Percentiles rank a stretch among this genome's conserved stretches.
These are phyloP conservation scores for Coemansia sp. DNA, from an alignment of 192 early-diverging fungal genomes.

Conservation along the genomic window DNA sequence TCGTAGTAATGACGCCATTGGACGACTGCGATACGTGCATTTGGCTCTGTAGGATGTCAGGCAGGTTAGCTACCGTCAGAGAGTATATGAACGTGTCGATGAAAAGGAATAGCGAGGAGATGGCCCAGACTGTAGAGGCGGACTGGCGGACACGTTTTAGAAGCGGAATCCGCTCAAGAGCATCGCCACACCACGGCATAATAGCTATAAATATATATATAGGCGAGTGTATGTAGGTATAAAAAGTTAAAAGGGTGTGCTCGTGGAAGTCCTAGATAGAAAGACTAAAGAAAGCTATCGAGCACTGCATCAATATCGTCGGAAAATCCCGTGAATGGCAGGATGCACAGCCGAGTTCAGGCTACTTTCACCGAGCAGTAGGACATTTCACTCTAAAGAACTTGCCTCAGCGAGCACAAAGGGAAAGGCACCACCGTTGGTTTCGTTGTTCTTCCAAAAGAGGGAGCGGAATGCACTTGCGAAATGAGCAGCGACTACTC, in stretches of 20 bases:
- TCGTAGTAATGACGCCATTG: slow-evolving; percentile 30
- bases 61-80: slow-evolving; percentile 33
- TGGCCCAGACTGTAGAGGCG: slow-evolving; percentile 30
- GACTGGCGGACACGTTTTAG: slow-evolving; percentile 11
- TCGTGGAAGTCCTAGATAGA: not conserved
- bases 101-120: slow-evolving; percentile 31
- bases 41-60: slow-evolving; percentile 24
- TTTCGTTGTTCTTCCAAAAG: not conserved
- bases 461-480: not conserved
- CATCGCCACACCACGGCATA: not conserved
- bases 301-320: not conserved
- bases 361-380: not conserved
- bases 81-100: slow-evolving; percentile 39
- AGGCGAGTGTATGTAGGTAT: not conserved
- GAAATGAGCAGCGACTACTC: slow-evolving; percentile 1
- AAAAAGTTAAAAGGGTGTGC: not conserved
- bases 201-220: not conserved
- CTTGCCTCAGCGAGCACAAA: not conserved
- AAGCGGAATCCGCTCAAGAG: slow-evolving; percentile 1
- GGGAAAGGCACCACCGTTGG: not conserved
- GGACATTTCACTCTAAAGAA: not conserved
- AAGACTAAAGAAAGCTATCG: not conserved
- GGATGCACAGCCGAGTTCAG: not conserved
- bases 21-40: slow-evolving; percentile 32
- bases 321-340: not conserved